A percentile compares a stretch with the other conserved stretches of the same genome.
These are phyloP conservation scores for Solanum bukasovii DNA, from an alignment of 257 asterid species.

Conservation along the genomic window DNA sequence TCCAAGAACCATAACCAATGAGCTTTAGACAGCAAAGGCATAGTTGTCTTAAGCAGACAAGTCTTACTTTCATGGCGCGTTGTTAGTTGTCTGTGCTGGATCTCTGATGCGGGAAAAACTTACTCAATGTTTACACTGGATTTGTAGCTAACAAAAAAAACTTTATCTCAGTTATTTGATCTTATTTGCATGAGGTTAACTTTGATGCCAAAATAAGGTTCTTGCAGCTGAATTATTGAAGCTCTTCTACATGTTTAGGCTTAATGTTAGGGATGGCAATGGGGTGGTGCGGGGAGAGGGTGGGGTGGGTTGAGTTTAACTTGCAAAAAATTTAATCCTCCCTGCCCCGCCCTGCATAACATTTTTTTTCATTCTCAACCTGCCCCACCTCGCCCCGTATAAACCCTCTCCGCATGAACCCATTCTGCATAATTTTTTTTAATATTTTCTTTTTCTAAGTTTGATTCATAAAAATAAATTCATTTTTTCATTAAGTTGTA, in stretches of 20 bases:
- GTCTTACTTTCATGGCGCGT: background rate
- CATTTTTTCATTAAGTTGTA: no score
- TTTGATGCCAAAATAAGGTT: background rate
- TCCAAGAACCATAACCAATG: slow-evolving; percentile 20
- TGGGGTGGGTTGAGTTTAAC: no score
- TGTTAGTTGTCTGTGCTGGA: background rate
- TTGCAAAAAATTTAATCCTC: no score
- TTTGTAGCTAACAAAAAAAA: background rate
- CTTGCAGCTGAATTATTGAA: background rate
- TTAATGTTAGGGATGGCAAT: background rate
- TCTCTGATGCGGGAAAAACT: background rate
- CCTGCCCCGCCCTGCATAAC: no score
- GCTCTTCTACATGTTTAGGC: background rate
- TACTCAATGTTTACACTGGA: background rate
- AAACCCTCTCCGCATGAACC: no score
- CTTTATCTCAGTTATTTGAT: background rate
- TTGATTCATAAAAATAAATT: no score
- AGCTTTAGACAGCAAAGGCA: slow-evolving; percentile 50
- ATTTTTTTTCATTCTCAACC: no score
- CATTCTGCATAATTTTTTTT: no score
- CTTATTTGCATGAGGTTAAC: background rate
- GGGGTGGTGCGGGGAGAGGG: no score
- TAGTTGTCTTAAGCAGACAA: slow-evolving; percentile 2
- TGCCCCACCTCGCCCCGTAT: no score
- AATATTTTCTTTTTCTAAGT: no score